Evolutionary conservation across 495 filamentous ascomycete species (phyloP).

Genomic region (Darksidea phi): DNA sequence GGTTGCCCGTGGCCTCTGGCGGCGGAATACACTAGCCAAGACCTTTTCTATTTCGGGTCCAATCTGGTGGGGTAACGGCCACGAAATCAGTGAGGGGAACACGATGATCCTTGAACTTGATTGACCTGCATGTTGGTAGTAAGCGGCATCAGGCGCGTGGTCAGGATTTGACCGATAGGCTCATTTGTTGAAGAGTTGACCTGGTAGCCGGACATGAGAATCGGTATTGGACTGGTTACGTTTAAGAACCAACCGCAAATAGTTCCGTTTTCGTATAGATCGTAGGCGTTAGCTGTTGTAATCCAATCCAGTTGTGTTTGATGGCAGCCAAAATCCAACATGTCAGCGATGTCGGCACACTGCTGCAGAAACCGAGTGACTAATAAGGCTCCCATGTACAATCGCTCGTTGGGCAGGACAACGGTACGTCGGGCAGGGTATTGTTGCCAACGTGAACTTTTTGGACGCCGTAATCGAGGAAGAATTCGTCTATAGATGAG

Average conservation of each 20-base stretch:
- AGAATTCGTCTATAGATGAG: no score
- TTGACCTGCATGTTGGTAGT: conserved; percentile 3
- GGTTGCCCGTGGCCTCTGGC: conserved; percentile 4
- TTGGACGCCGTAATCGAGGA: no score
- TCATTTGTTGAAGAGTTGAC: conserved; percentile 5
- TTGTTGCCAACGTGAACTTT: no score
- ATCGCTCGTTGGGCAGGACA: conserved; percentile 14
- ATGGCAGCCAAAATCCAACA: conserved; percentile 17
- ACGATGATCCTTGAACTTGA: conserved; percentile 9
- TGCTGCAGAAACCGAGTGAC: conserved; percentile 19
- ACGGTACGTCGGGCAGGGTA: no score
- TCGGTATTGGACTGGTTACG: not conserved
- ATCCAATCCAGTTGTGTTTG: conserved; percentile 9
- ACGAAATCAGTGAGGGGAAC: conserved; percentile 16
- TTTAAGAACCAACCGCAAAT: conserved; percentile 13
- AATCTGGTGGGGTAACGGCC: conserved; percentile 5
- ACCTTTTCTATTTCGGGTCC: not conserved
- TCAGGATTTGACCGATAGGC: not conserved
- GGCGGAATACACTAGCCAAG: not conserved
- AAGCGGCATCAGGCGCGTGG: conserved; percentile 7
- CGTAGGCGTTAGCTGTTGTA: not conserved
- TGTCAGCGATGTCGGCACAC: conserved; percentile 1
- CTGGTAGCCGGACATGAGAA: conserved; percentile 19
- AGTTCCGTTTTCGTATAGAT: conserved; percentile 15
- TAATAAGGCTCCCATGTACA: conserved; percentile 25